phyloP scores from a whole-genome alignment of 257 asterid species.

The Fraxinus cuspidata region DNA sequence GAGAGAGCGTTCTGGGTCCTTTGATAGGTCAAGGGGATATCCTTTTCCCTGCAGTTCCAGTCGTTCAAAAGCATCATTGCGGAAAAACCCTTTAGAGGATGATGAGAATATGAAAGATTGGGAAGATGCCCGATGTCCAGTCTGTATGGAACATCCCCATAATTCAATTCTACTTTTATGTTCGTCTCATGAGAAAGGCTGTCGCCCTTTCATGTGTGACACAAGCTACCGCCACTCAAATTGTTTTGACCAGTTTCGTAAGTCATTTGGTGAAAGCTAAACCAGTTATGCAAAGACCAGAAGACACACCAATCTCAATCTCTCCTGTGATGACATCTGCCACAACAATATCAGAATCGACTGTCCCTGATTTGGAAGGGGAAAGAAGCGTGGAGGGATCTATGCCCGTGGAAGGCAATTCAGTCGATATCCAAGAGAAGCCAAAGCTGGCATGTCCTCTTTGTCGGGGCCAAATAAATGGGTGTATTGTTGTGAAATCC shows the following conservation, averaged over 20 bases:
- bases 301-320: slow-evolving; percentile 31
- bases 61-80: slow-evolving; percentile 40
- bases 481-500: slow-evolving; percentile 67
- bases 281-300: slow-evolving; percentile 32
- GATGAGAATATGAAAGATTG: slow-evolving; percentile 60
- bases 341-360: slow-evolving; percentile 34
- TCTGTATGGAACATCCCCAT: slow-evolving; percentile 96
- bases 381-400: slow-evolving; percentile 39
- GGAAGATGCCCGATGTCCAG: slow-evolving; percentile 94
- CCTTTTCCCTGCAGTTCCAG: slow-evolving; percentile 62
- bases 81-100: slow-evolving; percentile 56
- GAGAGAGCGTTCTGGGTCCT: slow-evolving; percentile 70
- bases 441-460: slow-evolving; percentile 68
- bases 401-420: slow-evolving; percentile 26
- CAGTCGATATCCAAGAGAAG: slow-evolving; percentile 42
- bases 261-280: slow-evolving; percentile 51
- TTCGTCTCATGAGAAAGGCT: slow-evolving; percentile 81
- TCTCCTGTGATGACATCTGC: slow-evolving; percentile 32
- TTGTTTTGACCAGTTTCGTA: slow-evolving; percentile 81
- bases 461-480: slow-evolving; percentile 71
- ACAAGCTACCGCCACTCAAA: slow-evolving; percentile 95
- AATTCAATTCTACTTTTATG: slow-evolving; percentile 83
- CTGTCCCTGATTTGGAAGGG: slow-evolving; percentile 31
- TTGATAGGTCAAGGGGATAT: slow-evolving; percentile 62
- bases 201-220: slow-evolving; percentile 93